A percentile compares a stretch with the other conserved stretches of the same genome.
Conservation (phyloP, 345 rosid species). For the Citrus hindsii region DNA sequence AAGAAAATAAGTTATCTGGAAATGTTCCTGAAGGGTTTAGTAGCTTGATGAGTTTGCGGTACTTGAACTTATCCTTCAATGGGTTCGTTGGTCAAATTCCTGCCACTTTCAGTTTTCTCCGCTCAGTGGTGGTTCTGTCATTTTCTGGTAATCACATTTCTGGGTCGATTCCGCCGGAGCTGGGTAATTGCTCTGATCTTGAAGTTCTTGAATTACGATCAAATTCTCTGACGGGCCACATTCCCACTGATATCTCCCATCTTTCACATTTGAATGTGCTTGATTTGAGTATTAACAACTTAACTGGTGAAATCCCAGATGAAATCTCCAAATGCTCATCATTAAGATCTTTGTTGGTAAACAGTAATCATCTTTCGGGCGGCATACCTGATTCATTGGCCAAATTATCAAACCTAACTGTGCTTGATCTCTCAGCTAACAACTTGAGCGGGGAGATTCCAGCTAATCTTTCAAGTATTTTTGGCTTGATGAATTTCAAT, state of each 20-base stretch:
- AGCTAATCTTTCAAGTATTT: slow-evolving; percentile 37
- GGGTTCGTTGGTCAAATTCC: slow-evolving; percentile 67
- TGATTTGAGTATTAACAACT: slow-evolving; percentile 64
- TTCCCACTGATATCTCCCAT: slow-evolving; percentile 71
- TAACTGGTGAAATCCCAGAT: slow-evolving; percentile 66
- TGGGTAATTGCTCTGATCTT: slow-evolving; percentile 84
- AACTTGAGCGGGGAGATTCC: slow-evolving; percentile 80
- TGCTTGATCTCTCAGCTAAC: slow-evolving; percentile 73
- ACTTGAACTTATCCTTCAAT: slow-evolving; percentile 71
- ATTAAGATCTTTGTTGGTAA: slow-evolving; percentile 46
- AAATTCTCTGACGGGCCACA: slow-evolving; percentile 52
- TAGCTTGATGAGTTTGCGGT: slow-evolving; percentile 67
- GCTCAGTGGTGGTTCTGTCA: slow-evolving; percentile 60
- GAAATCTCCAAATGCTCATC: slow-evolving; percentile 50
- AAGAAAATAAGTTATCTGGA: slow-evolving; percentile 72
- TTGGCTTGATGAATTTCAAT: slow-evolving; percentile 58
- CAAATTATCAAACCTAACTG: slow-evolving; percentile 47
- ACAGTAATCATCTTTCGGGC: slow-evolving; percentile 67
- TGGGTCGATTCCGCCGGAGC: slow-evolving; percentile 64
- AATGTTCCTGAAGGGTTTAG: slow-evolving; percentile 82
- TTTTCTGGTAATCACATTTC: slow-evolving; percentile 65
- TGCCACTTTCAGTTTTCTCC: slow-evolving; percentile 65
- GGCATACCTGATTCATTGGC: slow-evolving; percentile 62
- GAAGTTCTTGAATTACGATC: slow-evolving; percentile 71
- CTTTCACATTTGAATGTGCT: slow-evolving; percentile 51